A percentile compares a stretch with the other conserved stretches of the same genome.
Conservation (phyloP, 495 filamentous ascomycete species). For the Penicillium nucicola region DNA sequence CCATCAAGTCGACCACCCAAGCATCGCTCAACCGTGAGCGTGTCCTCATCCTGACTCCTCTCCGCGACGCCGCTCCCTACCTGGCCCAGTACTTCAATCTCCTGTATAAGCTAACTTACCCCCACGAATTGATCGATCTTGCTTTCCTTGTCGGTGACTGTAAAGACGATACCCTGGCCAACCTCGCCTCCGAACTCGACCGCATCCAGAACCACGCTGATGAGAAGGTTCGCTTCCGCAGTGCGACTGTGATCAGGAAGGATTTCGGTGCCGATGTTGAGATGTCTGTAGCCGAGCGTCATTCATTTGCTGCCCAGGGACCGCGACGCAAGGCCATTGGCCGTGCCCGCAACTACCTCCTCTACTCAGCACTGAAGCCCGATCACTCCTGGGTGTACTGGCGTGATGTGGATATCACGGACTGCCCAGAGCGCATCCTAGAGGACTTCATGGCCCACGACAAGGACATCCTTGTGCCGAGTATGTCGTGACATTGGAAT, state of each 20-base stretch:
- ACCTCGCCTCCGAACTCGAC: constrained; percentile 75
- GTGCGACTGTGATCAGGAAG: constrained; percentile 80
- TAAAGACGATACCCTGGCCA: constrained; percentile 81
- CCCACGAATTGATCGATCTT: constrained; percentile 92
- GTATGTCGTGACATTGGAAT: constrained; percentile 51
- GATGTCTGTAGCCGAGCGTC: constrained; percentile 76
- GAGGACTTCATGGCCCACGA: constrained; percentile 96
- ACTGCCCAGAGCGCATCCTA: constrained; percentile 81
- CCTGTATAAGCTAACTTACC: constrained; percentile 84
- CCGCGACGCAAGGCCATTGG: constrained; percentile 90
- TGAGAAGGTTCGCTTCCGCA: constrained; percentile 71
- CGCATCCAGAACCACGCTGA: constrained; percentile 82
- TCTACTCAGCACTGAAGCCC: constrained; percentile 78
- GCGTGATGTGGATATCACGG: constrained; percentile 94
- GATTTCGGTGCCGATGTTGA: constrained; percentile 71
- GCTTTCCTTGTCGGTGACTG: constrained; percentile 92
- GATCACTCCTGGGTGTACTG: constrained; percentile 99
- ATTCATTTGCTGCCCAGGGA: constrained; percentile 83
- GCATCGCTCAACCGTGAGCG: constrained; percentile 78
- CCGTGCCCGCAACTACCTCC: constrained; percentile 85
- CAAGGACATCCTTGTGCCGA: constrained; percentile 89
- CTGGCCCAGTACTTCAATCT: constrained; percentile 91
- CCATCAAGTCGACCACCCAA: constrained; percentile 74
- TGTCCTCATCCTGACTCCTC: constrained; percentile 90
- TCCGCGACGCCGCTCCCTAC: constrained; percentile 82